Evolutionary conservation across 805 yeast species (phyloP).

Genomic region (Starmerella floricola): DNA sequence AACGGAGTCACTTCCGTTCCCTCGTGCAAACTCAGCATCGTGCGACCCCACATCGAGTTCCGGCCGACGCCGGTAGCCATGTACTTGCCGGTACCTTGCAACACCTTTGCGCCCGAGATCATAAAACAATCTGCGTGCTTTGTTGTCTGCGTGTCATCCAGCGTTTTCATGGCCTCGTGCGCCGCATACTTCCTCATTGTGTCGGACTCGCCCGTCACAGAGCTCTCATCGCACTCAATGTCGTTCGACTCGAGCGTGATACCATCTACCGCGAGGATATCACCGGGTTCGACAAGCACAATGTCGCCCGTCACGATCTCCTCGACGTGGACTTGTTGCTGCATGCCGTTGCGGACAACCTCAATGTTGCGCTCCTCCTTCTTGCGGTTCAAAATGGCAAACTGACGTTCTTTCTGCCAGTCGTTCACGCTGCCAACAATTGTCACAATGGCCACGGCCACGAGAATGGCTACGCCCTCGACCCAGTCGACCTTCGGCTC

Average conservation of each 20-base stretch:
- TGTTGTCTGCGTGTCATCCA: conserved; percentile 4
- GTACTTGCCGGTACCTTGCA: conserved; percentile 78
- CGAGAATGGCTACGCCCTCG: conserved; percentile 94
- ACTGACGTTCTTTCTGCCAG: conserved; percentile 90
- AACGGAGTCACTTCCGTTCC: conserved; percentile 82
- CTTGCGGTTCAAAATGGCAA: conserved; percentile 73
- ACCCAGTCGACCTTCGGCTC: conserved; percentile 92
- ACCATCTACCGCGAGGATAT: conserved; percentile 81
- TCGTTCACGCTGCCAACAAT: conserved; percentile 92
- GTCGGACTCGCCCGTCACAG: conserved; percentile 88
- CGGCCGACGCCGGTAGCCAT: conserved; percentile 83
- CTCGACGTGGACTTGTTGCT: conserved; percentile 54
- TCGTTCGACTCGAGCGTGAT: conserved; percentile 54
- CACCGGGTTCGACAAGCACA: conserved; percentile 79
- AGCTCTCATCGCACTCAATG: conserved; percentile 81
- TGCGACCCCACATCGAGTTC: conserved; percentile 82
- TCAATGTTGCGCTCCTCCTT: conserved; percentile 73
- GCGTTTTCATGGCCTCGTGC: conserved; percentile 28
- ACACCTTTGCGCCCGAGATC: conserved; percentile 80
- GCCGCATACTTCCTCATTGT: conserved; percentile 63
- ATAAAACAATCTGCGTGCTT: conserved; percentile 58
- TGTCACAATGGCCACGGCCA: conserved; percentile 83
- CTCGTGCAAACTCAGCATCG: conserved; percentile 64
- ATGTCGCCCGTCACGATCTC: conserved; percentile 81
- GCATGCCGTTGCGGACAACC: conserved; percentile 62